These are phyloP conservation scores for Quercus gilva DNA, from an alignment of 306 rosid species.

Conservation along the genomic window DNA sequence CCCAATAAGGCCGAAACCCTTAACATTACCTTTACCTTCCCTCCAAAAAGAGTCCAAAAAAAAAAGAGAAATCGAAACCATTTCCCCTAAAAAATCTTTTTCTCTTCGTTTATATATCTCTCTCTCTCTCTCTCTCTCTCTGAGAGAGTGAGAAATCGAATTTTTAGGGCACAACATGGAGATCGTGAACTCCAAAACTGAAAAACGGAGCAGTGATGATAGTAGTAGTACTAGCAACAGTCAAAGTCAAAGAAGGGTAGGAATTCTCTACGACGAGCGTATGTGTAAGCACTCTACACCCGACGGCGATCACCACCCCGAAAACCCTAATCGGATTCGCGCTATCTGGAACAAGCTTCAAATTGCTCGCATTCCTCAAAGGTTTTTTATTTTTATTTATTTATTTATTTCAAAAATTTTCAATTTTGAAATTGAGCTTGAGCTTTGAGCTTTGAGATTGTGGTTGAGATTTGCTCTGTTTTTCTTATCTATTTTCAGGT, in stretches of 20 bases:
- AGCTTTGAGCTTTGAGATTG: not conserved
- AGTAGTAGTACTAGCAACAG: not conserved
- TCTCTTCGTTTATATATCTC: not conserved
- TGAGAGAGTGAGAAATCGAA: not conserved
- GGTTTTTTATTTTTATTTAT: conserved; percentile 16
- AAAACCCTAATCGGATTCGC: conserved; percentile 67
- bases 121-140: not conserved
- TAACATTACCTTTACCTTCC: no score
- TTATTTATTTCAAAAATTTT: not conserved
- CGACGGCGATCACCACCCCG: conserved; percentile 62
- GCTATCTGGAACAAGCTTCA: conserved; percentile 74
- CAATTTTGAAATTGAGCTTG: not conserved
- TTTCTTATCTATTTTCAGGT: conserved; percentile 43
- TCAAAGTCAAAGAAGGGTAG: conserved; percentile 53
- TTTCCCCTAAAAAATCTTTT: not conserved
- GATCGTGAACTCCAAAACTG: not conserved
- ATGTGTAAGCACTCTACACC: conserved; percentile 71
- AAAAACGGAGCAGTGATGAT: not conserved
- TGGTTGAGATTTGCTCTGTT: not conserved
- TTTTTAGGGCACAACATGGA: conserved; percentile 8
- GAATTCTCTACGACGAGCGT: conserved; percentile 70
- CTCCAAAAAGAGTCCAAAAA: no score
- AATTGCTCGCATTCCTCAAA: conserved; percentile 45
- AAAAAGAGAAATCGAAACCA: no score
- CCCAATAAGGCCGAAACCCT: no score